Percentiles rank a stretch among this genome's conserved stretches.
phyloP scores from a whole-genome alignment of 768 basidiomycete genomes.

The Lyophyllum decastes region DNA sequence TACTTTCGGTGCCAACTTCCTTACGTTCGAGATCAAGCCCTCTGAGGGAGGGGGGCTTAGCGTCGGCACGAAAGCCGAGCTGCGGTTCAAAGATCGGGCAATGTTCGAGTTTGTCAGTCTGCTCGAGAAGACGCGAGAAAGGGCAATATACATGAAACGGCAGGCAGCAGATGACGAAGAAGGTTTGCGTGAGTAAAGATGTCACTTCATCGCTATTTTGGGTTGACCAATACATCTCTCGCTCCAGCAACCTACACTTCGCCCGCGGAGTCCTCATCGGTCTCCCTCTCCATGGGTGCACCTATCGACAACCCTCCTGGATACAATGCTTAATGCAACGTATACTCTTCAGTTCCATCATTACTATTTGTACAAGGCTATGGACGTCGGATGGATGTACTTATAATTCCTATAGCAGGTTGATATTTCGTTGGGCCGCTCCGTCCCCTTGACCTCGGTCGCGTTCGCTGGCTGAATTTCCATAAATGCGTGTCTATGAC shows the following conservation, averaged over 20 bases:
- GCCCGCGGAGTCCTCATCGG: constrained; percentile 45
- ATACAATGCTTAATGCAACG: constrained; percentile 38
- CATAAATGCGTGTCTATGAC: not conserved
- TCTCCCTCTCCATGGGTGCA: constrained; percentile 38
- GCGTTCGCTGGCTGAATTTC: not conserved
- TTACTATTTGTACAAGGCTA: constrained; percentile 6
- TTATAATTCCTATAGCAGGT: not conserved
- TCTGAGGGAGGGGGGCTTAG: constrained; percentile 67
- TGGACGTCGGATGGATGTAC: constrained; percentile 10
- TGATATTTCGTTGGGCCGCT: not conserved
- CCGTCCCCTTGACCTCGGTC: not conserved
- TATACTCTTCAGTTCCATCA: not conserved
- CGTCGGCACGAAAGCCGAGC: constrained; percentile 62
- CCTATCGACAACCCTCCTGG: constrained; percentile 55
- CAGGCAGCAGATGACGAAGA: constrained; percentile 60
- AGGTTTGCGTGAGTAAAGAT: constrained; percentile 53
- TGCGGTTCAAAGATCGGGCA: constrained; percentile 66
- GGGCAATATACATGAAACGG: constrained; percentile 73
- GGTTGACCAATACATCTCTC: not conserved
- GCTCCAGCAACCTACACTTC: constrained; percentile 45
- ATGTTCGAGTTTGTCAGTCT: constrained; percentile 75
- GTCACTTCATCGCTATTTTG: not conserved
- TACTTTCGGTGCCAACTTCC: constrained; percentile 66
- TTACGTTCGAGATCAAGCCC: constrained; percentile 67
- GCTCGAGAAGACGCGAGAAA: constrained; percentile 78